Evolutionary conservation across 2,329 filamentous ascomycete species (phyloP).

Genomic region (Decorospora gaudefroyi): DNA sequence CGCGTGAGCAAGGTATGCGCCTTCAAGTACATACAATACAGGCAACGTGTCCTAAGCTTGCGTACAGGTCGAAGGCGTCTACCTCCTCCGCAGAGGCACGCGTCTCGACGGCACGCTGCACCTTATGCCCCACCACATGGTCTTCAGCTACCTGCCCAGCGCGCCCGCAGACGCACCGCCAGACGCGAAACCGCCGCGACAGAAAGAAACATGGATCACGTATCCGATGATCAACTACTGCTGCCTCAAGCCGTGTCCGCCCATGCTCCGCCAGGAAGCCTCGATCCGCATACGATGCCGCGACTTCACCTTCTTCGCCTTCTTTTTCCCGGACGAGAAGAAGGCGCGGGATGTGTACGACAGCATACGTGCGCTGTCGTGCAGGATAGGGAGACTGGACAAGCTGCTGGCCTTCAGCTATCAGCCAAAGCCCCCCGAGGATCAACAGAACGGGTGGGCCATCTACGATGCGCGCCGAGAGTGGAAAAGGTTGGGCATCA

Average conservation of each 20-base stretch:
- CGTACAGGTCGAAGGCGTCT: slow-evolving; percentile 63
- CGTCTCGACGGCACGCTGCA: slow-evolving; percentile 64
- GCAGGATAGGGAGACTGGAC: slow-evolving; percentile 79
- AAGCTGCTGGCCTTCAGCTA: slow-evolving; percentile 92
- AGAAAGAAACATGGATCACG: slow-evolving; percentile 85
- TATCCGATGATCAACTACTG: slow-evolving; percentile 90
- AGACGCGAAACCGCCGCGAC: slow-evolving; percentile 51
- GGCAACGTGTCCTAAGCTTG: slow-evolving; percentile 3
- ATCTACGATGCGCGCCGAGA: slow-evolving; percentile 85
- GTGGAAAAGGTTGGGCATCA: slow-evolving; percentile 85
- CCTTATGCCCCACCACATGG: slow-evolving; percentile 66
- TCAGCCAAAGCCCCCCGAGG: slow-evolving; percentile 73
- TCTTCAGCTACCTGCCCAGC: slow-evolving; percentile 63
- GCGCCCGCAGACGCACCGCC: slow-evolving; percentile 40
- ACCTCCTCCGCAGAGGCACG: slow-evolving; percentile 61
- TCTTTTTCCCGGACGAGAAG: slow-evolving; percentile 78
- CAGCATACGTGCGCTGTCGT: slow-evolving; percentile 78
- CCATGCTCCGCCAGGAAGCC: slow-evolving; percentile 70
- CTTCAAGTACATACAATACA: neutral
- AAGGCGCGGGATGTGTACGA: slow-evolving; percentile 85
- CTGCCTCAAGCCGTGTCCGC: slow-evolving; percentile 73
- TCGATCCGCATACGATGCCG: slow-evolving; percentile 86
- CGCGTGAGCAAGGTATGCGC: slow-evolving; percentile 52
- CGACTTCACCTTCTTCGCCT: slow-evolving; percentile 91
- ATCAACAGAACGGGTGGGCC: slow-evolving; percentile 76